Evolutionary conservation across 805 yeast species (phyloP), one percentile per base, ranked within the genome.

Genomic region (Saccharomycopsis fibuligera): DNA sequence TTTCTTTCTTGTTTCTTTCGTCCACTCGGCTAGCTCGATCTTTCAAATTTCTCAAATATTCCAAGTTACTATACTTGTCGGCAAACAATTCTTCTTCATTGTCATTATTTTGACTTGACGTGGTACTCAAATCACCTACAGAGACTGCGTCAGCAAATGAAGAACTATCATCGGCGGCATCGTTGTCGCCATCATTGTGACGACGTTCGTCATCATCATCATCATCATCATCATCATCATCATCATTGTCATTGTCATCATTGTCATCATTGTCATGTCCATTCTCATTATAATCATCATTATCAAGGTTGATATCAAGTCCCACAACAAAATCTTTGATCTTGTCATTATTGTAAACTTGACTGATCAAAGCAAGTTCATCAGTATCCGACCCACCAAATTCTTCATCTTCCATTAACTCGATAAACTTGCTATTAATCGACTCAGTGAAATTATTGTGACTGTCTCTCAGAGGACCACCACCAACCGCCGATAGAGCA

Each of bases 1-100:
- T 42, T 23, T 42, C 22, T 31, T 33, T 25, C 41, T 38, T 38
- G 23, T 38, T 12, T 23, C 17, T 38, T 38, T 16, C 19, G 14
- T 23, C 25, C 41, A 24, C 25, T 38, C 21, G 23, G 31, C 25
- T 23, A n/a, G 14, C 31, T 38, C 10, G 25, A 17, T 24, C 17
- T 23, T 23, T 30, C 37, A 24, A 44, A 27, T 27, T 39, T 27
- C 48, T 37, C 33, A 40, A 45, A 24, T 48, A 51, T 30, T 44
- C 52, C 42, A 49, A 45, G 19, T 35, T 40, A 12, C 52, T 29
- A 29, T 45, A 41, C 29, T 47, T 42, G 8, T 51, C 54, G 2
- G 45, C 51, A 30, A 45, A 23, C 35, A 49, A 12, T 8, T 51
- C 54, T 5, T 51, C 54, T 19, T 51, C 54, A 17, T 37, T 31